These are phyloP conservation scores for Pythium diclinum DNA, from an alignment of 352 stramenopile genomes.

Conservation along the genomic window DNA sequence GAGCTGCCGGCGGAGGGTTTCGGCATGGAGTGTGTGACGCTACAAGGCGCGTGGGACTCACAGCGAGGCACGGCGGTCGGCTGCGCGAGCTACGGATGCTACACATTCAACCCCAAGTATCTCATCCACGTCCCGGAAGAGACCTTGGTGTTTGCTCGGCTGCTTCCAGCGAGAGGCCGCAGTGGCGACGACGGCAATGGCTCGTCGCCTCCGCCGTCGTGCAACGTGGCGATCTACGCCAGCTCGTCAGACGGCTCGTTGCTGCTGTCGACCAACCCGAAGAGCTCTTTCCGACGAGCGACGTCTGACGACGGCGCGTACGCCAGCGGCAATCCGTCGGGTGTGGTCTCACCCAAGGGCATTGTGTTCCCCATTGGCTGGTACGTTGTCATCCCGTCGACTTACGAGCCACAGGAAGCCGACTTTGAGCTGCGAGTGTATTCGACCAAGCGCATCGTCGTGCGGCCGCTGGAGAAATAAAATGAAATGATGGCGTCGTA, in stretches of 20 bases:
- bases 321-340: conserved; percentile 45
- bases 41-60: conserved; percentile 51
- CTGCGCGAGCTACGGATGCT: conserved; percentile 78
- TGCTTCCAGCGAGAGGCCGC: conserved; percentile 35
- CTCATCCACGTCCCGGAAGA: conserved; percentile 56
- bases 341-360: conserved; percentile 41
- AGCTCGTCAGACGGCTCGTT: conserved; percentile 56
- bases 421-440: conserved; percentile 61
- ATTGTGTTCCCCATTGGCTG: conserved; percentile 43
- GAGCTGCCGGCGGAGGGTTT: conserved; percentile 53
- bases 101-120: conserved; percentile 81
- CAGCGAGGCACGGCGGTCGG: conserved; percentile 57
- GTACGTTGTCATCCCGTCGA: conserved; percentile 77
- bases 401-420: conserved; percentile 59
- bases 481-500: not conserved
- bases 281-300: conserved; percentile 43
- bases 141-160: conserved; percentile 50
- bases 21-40: conserved; percentile 41
- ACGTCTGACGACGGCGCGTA: conserved; percentile 63
- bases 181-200: conserved; percentile 16
- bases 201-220: conserved; percentile 31
- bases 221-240: conserved; percentile 74
- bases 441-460: conserved; percentile 39
- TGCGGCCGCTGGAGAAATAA: conserved; percentile 26
- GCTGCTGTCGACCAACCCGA: conserved; percentile 59